Percentiles rank a stretch among this genome's conserved stretches.
Evolutionary conservation across 192 early-diverging fungal species (phyloP).

Genomic region (Chytriomyces sp.): DNA sequence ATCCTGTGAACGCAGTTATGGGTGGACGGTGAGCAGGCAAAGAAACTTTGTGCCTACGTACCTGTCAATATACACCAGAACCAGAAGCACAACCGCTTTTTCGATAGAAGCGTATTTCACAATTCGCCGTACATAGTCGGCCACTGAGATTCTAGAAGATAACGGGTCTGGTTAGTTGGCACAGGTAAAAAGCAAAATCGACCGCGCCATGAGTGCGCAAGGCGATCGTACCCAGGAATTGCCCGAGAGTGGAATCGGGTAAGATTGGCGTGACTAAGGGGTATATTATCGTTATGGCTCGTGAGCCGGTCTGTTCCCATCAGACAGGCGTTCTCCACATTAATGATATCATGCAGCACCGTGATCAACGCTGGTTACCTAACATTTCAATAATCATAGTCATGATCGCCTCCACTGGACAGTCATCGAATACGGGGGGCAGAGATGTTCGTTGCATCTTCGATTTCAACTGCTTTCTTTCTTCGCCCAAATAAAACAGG

Average conservation of each 20-base stretch:
- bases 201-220: not conserved
- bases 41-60: conserved; percentile 60
- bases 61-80: conserved; percentile 95
- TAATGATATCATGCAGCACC: too few species aligned
- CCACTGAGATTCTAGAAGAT: conserved; percentile 67
- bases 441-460: conserved; percentile 2
- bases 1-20: conserved; percentile 25
- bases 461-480: too few species aligned
- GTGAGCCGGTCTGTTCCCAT: conserved; percentile 53
- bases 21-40: not conserved
- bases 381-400: conserved; percentile 41
- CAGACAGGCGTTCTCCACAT: too few species aligned
- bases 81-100: conserved; percentile 81
- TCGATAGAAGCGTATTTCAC: conserved; percentile 91
- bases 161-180: too few species aligned
- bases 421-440: conserved; percentile 31
- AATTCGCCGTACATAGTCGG: conserved; percentile 88
- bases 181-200: not conserved
- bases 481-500: too few species aligned
- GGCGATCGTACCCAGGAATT: conserved; percentile 59
- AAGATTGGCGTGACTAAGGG: conserved; percentile 57
- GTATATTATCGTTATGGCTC: conserved; percentile 69
- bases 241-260: conserved; percentile 97
- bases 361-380: conserved; percentile 4
- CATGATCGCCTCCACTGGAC: conserved; percentile 29